Evolutionary conservation across 345 rosid genomes (phyloP).

Genomic region (Eucalyptus guilfoylei): DNA sequence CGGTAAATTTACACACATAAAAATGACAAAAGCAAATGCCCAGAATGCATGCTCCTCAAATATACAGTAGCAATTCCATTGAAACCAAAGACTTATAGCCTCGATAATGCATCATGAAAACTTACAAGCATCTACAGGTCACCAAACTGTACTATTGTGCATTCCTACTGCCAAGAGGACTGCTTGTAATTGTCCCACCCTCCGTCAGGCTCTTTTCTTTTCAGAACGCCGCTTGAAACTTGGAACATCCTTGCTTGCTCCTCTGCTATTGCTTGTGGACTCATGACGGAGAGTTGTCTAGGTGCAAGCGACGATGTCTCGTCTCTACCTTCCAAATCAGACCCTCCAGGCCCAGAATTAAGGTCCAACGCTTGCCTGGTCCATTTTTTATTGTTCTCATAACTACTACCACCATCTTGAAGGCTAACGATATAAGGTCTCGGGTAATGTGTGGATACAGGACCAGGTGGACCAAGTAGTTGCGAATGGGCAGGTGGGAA

Average conservation of each 20-base stretch:
- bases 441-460: constrained; percentile 40
- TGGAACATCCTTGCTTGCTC: constrained; percentile 76
- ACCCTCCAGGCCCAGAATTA: constrained; percentile 72
- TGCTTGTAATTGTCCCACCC: constrained; percentile 87
- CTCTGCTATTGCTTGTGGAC: constrained; percentile 41
- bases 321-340: constrained; percentile 61
- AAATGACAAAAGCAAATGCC: background rate
- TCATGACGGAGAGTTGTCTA: constrained; percentile 40
- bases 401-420: constrained; percentile 36
- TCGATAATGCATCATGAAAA: background rate
- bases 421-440: constrained; percentile 58
- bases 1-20: background rate
- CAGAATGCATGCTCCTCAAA: background rate
- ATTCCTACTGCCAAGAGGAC: constrained; percentile 64
- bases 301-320: constrained; percentile 28
- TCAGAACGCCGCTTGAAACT: constrained; percentile 39
- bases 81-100: background rate
- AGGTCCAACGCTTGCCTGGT: constrained; percentile 63
- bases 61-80: background rate
- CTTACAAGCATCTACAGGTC: constrained; percentile 30
- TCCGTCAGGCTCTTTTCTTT: constrained; percentile 89
- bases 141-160: background rate
- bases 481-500: constrained; percentile 61
- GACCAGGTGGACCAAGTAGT: constrained; percentile 40
- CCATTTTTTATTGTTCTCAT: constrained; percentile 55